Percentiles rank a stretch among this genome's conserved stretches.
Evolutionary conservation across 305 asterid genomes (phyloP).

Genomic region (Fraxinus paxiana): DNA sequence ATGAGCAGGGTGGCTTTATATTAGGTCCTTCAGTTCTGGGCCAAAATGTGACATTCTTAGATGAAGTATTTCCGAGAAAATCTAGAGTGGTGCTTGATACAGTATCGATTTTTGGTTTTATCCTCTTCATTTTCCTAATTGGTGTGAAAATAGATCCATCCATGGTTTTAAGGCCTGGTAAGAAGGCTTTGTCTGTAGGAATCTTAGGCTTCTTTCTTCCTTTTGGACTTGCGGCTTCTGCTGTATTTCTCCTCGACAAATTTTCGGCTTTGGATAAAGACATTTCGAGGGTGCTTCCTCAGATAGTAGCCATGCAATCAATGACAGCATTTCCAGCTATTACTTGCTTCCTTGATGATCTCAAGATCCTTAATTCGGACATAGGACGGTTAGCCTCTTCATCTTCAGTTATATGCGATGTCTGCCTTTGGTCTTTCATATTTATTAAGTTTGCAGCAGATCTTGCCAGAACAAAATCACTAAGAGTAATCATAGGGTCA

Average conservation of each 20-base stretch:
- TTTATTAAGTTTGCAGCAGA: slow-evolving; percentile 30
- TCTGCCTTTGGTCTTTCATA: slow-evolving; percentile 46
- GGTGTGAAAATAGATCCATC: slow-evolving; percentile 61
- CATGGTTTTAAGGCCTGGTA: slow-evolving; percentile 50
- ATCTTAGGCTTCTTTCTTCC: slow-evolving; percentile 49
- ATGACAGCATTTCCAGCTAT: slow-evolving; percentile 69
- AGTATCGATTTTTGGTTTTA: slow-evolving; percentile 50
- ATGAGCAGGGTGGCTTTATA: slow-evolving; percentile 60
- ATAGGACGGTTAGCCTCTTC: slow-evolving; percentile 65
- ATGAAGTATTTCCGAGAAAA: slow-evolving; percentile 41
- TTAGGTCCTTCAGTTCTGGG: slow-evolving; percentile 62
- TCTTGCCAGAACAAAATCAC: slow-evolving; percentile 33
- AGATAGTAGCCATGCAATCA: slow-evolving; percentile 38
- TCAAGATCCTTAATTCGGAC: slow-evolving; percentile 64
- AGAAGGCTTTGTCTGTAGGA: slow-evolving; percentile 53
- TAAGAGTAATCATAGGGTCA: slow-evolving; percentile 32
- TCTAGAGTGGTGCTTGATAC: slow-evolving; percentile 52
- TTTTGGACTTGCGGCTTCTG: slow-evolving; percentile 41
- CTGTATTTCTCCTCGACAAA: slow-evolving; percentile 36
- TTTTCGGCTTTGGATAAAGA: slow-evolving; percentile 42
- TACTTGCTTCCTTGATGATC: slow-evolving; percentile 60
- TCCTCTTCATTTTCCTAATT: slow-evolving; percentile 50
- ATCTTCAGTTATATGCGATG: slow-evolving; percentile 53
- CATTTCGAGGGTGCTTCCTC: slow-evolving; percentile 36
- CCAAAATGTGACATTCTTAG: slow-evolving; percentile 29